These are phyloP conservation scores for Herpetomonas muscarum DNA, from an alignment of 208 protist genomes.

Conservation along the genomic window DNA sequence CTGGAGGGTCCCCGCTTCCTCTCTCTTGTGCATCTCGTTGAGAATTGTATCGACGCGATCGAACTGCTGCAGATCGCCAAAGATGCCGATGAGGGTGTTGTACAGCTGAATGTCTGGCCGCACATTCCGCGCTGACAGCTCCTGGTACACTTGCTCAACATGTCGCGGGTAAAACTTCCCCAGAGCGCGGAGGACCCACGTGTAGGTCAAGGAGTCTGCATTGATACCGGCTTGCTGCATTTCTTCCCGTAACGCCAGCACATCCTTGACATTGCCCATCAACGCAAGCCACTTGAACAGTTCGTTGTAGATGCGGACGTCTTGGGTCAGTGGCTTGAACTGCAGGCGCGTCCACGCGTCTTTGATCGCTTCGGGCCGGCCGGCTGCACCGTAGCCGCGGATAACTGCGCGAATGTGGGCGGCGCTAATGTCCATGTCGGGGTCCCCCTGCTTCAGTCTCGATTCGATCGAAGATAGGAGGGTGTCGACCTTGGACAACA, in stretches of 20 bases:
- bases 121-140: slow-evolving; percentile 49
- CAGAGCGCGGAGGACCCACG: slow-evolving; percentile 70
- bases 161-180: slow-evolving; percentile 86
- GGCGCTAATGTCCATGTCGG: slow-evolving; percentile 81
- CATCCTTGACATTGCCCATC: slow-evolving; percentile 86
- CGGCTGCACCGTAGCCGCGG: slow-evolving; percentile 81
- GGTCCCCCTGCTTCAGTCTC: slow-evolving; percentile 75
- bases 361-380: slow-evolving; percentile 68
- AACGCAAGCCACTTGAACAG: slow-evolving; percentile 84
- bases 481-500: slow-evolving; percentile 86
- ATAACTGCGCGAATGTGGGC: slow-evolving; percentile 82
- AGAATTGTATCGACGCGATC: slow-evolving; percentile 49
- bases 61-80: slow-evolving; percentile 59
- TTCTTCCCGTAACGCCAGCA: slow-evolving; percentile 56
- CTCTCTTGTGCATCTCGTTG: slow-evolving; percentile 58
- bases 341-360: slow-evolving; percentile 74
- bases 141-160: slow-evolving; percentile 61
- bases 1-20: slow-evolving; percentile 74
- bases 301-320: slow-evolving; percentile 86
- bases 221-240: slow-evolving; percentile 52
- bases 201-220: slow-evolving; percentile 69
- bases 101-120: slow-evolving; percentile 75
- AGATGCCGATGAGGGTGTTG: slow-evolving; percentile 78
- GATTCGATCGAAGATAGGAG: slow-evolving; percentile 83
- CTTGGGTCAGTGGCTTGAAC: slow-evolving; percentile 51